Evolutionary conservation across 2,329 filamentous ascomycete species (phyloP), one percentile per base, ranked within the genome.

Genomic region (Venturia effusa): DNA sequence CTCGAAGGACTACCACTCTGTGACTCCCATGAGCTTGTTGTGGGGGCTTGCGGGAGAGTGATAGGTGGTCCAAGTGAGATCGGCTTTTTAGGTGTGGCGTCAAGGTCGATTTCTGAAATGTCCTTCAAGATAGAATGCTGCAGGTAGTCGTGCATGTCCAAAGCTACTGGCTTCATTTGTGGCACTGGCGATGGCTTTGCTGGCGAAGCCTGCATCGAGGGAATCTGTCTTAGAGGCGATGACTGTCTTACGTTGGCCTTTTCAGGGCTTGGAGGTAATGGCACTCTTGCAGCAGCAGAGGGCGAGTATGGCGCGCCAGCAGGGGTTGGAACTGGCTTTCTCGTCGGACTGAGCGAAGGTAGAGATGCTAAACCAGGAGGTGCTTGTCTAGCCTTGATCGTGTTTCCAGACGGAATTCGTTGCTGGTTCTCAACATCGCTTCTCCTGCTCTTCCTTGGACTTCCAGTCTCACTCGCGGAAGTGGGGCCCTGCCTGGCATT

Each of bases 401-500:
- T 66, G 40, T 64, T 55, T 30, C 48, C 57, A 24, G 65, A 64
- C 15, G 64, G 63, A 32, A 59, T 27, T 6, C 65, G n/a, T 63
- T 64, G 27, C 43, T 64, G 54, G 39, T 64, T 62, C 34, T 64
- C 63, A 30, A 62, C 40, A 24, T 59, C 57, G 24, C 62, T 64
- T 51, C 40, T 60, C 37, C 37, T 51, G 17, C 54, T 64, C 55
- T 64, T 64, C 39, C 62, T 59, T 6, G 62, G 62, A 48, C 54
- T 60, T 40, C 54, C 62, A 41, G 62, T 61, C 30, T 65, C 57
- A 22, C n/a, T 39, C 10, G 61, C 37, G n/a, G 57, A 61, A 15
- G 55, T 43, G 1, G 62, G 62, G 17, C 34, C 65, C 41, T 54
- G 63, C 57, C 92, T 83, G 22, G 88, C 84, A 73, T 96, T 96